Conservation (phyloP, 1,284 basidiomycete species). For the Malassezia caprae region DNA sequence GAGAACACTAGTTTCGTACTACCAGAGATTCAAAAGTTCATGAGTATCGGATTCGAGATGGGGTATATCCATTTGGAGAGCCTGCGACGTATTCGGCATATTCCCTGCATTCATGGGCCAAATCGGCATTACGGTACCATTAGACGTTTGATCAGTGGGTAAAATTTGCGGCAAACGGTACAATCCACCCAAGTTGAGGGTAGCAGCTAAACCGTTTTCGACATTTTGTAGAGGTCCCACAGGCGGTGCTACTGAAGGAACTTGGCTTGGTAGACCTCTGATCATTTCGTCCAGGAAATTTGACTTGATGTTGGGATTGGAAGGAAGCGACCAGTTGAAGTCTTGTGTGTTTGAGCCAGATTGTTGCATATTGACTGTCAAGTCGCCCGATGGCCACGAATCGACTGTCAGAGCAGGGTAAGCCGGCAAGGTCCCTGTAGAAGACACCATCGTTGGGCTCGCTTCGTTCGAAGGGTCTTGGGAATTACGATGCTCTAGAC, state of each 20-base stretch:
- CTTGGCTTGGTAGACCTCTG: neutral
- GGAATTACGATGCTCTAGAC: neutral
- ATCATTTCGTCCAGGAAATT: neutral
- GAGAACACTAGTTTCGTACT: neutral
- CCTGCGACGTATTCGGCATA: constrained; percentile 6
- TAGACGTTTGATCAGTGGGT: neutral
- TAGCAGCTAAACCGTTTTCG: neutral
- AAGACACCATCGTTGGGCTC: neutral
- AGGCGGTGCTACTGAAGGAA: neutral
- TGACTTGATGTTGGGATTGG: neutral
- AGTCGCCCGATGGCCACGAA: neutral
- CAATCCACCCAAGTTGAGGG: constrained; percentile 1
- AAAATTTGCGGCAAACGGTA: neutral
- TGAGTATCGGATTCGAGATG: constrained; percentile 7
- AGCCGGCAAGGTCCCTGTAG: neutral
- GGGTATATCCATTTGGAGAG: constrained; percentile 1
- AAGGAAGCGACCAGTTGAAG: neutral
- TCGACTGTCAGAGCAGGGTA: neutral
- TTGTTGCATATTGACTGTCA: neutral
- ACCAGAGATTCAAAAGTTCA: constrained; percentile 13
- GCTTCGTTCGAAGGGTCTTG: neutral
- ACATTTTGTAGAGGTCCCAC: neutral
- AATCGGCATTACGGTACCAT: constrained; percentile 7
- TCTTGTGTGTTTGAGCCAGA: neutral
- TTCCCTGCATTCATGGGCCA: constrained; percentile 3